Evolutionary conservation across 2,329 filamentous ascomycete genomes (phyloP), one percentile per base, ranked within the genome.

Genomic region (Exophiala sideris): DNA sequence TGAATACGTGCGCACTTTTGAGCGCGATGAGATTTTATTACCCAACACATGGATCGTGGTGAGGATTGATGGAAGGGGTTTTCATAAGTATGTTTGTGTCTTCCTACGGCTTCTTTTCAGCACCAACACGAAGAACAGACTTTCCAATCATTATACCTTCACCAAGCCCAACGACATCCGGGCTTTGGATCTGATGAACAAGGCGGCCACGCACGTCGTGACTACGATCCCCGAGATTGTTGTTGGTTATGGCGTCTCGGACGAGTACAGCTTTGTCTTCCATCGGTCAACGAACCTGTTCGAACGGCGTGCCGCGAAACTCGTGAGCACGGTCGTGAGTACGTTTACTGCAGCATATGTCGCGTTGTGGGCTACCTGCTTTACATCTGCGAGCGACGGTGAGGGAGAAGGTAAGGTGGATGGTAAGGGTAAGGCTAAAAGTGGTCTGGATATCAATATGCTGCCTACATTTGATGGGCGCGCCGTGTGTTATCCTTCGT

Each of bases 1-100:
- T 69, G 91, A 95, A 75, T 99, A 99, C 72, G 92, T 97, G 60
- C 89, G 89, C 69, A 73, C 77, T 45, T 97, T 97, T 67, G 94
- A 99, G 78, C 88, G 88, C 67, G 76, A 85, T 5, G 91, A 96
- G 67, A 73, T 74, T 44, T 76, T 99, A 38, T 79, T 97, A 18
- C 89, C 86, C 50, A 95, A 95, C 68, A 97, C 92, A 21, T 99
- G 91, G 91, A 87, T 97, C 52, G 90, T 97, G 16, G 85, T 99
- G 52, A 86, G 94, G 56, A 86, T 99, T 66, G 94, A 99, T 73
- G 94, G 94, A 20, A 82, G 92, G 60, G 91, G 91, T 14, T 99
- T 99, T 73, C 94, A 91, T 66, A 96, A 95, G 90, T 95, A 76
- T 8, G 56, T 57, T 57, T 57, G 9, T 6, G 18, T 24, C 5